Percentiles rank a stretch among this genome's conserved stretches.
Evolutionary conservation across 2,329 filamentous ascomycete genomes (phyloP).

Genomic region (Monilinia laxa): DNA sequence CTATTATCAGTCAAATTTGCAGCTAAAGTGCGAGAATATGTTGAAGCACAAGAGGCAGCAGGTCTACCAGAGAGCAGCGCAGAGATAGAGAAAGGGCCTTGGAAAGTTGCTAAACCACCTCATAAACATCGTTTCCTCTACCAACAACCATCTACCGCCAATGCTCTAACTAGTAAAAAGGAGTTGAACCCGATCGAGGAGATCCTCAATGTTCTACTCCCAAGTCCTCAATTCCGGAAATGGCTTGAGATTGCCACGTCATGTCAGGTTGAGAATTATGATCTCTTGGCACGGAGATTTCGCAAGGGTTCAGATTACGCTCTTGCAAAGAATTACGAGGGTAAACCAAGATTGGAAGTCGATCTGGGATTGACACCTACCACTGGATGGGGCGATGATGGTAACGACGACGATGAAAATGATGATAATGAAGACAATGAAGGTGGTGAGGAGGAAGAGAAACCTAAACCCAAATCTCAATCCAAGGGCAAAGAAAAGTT

Average conservation of each 20-base stretch:
- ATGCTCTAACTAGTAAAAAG: slow-evolving; percentile 36
- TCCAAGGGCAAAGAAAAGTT: slow-evolving; percentile 6
- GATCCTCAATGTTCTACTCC: slow-evolving; percentile 77
- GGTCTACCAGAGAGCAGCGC: slow-evolving; percentile 47
- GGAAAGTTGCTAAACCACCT: slow-evolving; percentile 80
- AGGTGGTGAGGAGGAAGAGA: slow-evolving; percentile 38
- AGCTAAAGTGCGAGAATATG: slow-evolving; percentile 65
- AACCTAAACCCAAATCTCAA: slow-evolving; percentile 30
- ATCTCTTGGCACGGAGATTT: slow-evolving; percentile 83
- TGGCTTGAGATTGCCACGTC: slow-evolving; percentile 86
- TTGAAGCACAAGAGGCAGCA: slow-evolving; percentile 63
- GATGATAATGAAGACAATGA: slow-evolving; percentile 40
- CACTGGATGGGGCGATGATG: slow-evolving; percentile 76
- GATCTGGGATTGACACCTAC: slow-evolving; percentile 86
- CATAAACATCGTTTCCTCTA: slow-evolving; percentile 96
- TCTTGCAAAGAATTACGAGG: slow-evolving; percentile 80
- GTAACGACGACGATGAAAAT: slow-evolving; percentile 52
- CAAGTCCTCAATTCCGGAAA: slow-evolving; percentile 80
- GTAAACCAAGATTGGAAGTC: slow-evolving; percentile 77
- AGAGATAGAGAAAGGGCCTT: slow-evolving; percentile 59
- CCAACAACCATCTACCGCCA: slow-evolving; percentile 54
- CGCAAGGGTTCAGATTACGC: slow-evolving; percentile 87
- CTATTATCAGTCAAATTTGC: slow-evolving; percentile 80
- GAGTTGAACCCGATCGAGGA: slow-evolving; percentile 66
- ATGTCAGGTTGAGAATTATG: slow-evolving; percentile 68